These are phyloP conservation scores for Nakaseomyces delphensis DNA, from an alignment of 1,139 yeast genomes.

Conservation along the genomic window DNA sequence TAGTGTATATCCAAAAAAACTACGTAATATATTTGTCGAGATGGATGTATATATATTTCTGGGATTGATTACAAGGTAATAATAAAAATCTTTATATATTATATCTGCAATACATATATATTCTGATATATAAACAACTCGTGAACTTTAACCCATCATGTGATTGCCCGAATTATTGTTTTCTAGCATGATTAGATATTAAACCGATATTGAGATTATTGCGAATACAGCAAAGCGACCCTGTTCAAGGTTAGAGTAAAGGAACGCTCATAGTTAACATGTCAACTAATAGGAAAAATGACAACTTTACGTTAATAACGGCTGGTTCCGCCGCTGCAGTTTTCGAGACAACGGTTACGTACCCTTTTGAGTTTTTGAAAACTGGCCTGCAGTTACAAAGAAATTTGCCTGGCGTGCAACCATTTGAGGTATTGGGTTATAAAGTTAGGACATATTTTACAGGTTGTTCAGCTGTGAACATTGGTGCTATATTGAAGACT, in stretches of 20 bases:
- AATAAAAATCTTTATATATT: too few relatives aligned
- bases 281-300: not conserved
- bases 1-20: too few relatives aligned
- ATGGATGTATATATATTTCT: too few relatives aligned
- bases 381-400: conserved; percentile 60
- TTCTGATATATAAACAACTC: not conserved
- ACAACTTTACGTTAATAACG: not conserved
- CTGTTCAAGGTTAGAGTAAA: too few relatives aligned
- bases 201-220: too few relatives aligned
- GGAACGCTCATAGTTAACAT: too few relatives aligned
- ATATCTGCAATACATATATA: too few relatives aligned
- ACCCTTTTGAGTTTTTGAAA: conserved; percentile 79
- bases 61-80: too few relatives aligned
- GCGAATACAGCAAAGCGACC: too few relatives aligned
- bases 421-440: conserved; percentile 4
- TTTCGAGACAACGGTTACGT: conserved; percentile 60
- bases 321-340: conserved; percentile 74
- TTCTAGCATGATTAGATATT: too few relatives aligned
- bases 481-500: conserved; percentile 69
- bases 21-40: too few relatives aligned
- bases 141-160: not conserved
- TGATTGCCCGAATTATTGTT: not conserved
- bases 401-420: conserved; percentile 6
- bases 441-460: conserved; percentile 42
- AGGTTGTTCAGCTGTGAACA: conserved; percentile 74